These are phyloP conservation scores for Talaromyces proteolyticus DNA, from an alignment of 495 filamentous ascomycete species.

Conservation along the genomic window DNA sequence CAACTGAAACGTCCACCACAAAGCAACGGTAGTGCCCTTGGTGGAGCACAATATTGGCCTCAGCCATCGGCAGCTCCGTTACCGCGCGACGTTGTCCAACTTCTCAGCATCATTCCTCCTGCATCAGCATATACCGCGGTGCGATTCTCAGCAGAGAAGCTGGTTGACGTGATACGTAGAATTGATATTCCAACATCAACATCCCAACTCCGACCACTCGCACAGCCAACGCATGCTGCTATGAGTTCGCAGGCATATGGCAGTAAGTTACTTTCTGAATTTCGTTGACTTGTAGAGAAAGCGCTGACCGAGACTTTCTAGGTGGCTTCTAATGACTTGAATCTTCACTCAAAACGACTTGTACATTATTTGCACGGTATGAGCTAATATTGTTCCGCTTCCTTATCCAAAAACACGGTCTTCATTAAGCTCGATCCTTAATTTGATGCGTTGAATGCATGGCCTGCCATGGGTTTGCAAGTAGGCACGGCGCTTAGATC, in stretches of 20 bases:
- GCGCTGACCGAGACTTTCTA: neutral
- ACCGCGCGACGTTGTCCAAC: slow-evolving; percentile 73
- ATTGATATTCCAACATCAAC: slow-evolving; percentile 56
- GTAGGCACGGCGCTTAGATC: neutral
- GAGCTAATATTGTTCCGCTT: too few species aligned
- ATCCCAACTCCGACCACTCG: slow-evolving; percentile 36
- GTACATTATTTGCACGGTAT: neutral
- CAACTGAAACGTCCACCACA: slow-evolving; percentile 58
- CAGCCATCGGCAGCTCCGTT: slow-evolving; percentile 46
- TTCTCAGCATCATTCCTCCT: slow-evolving; percentile 76
- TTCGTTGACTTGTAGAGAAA: neutral
- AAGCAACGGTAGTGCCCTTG: slow-evolving; percentile 25
- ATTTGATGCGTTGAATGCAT: neutral
- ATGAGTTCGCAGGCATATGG: slow-evolving; percentile 21
- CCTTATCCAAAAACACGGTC: too few species aligned
- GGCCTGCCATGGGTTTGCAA: neutral
- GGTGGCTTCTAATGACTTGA: neutral
- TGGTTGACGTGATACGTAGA: slow-evolving; percentile 68
- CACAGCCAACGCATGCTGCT: slow-evolving; percentile 21
- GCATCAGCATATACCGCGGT: slow-evolving; percentile 63
- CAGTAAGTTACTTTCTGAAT: slow-evolving; percentile 20
- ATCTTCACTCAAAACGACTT: too few species aligned
- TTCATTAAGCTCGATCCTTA: neutral
- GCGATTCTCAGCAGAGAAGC: slow-evolving; percentile 60
- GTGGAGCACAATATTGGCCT: slow-evolving; percentile 32